phyloP scores from a whole-genome alignment of 2,329 filamentous ascomycete genomes.

The Pleoardoris graminearum region DNA sequence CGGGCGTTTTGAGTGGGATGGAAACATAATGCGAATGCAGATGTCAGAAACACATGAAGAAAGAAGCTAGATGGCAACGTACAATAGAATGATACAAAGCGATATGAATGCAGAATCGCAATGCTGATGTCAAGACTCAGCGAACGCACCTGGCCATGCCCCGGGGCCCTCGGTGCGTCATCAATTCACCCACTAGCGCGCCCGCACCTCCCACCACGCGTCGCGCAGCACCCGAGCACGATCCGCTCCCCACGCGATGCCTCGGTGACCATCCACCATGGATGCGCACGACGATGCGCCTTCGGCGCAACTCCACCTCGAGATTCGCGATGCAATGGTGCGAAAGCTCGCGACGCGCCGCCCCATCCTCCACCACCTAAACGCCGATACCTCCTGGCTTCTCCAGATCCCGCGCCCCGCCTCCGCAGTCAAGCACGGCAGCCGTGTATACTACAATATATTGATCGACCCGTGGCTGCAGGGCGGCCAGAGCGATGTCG shows the following conservation, averaged over 20 bases:
- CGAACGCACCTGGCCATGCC: too few relatives aligned
- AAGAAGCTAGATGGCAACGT: not conserved
- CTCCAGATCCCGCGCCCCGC: conserved; percentile 64
- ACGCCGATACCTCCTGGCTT: conserved; percentile 69
- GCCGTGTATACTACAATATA: conserved; percentile 63
- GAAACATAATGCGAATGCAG: too few relatives aligned
- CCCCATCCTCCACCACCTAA: conserved; percentile 65
- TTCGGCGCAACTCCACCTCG: conserved; percentile 47
- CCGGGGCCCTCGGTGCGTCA: conserved; percentile 9
- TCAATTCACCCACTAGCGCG: conserved; percentile 12
- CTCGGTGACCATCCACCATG: conserved; percentile 31
- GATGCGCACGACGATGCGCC: conserved; percentile 42
- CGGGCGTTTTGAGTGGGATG: too few relatives aligned
- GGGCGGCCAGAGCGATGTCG: conserved; percentile 65
- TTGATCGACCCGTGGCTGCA: conserved; percentile 68
- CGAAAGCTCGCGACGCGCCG: conserved; percentile 48
- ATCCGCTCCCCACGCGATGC: conserved; percentile 19
- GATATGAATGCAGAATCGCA: not conserved
- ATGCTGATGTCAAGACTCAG: not conserved
- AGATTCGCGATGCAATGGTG: conserved; percentile 48
- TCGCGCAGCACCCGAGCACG: not conserved
- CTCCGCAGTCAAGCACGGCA: conserved; percentile 46
- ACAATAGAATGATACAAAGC: not conserved
- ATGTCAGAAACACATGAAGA: not conserved
- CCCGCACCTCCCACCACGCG: conserved; percentile 2